A percentile compares a stretch with the other conserved stretches of the same genome.
phyloP scores from a whole-genome alignment of 495 filamentous ascomycete genomes.

The Penicillium longicatenatum region DNA sequence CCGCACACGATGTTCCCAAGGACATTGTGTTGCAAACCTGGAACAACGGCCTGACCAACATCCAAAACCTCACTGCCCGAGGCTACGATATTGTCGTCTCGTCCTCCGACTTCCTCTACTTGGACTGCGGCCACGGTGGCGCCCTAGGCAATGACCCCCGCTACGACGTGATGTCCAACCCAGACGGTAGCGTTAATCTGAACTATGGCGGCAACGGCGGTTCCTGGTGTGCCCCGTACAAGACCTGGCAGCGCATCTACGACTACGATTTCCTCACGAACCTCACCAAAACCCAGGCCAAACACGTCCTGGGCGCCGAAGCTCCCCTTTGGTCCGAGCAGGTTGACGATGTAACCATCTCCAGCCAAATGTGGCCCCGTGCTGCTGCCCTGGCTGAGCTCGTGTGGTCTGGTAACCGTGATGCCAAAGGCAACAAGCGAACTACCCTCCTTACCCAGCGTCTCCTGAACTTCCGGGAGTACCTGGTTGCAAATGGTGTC shows the following conservation, averaged over 20 bases:
- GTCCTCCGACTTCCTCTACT: conserved; percentile 55
- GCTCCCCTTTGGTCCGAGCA: conserved; percentile 59
- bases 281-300: conserved; percentile 44
- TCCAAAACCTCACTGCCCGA: conserved; percentile 49
- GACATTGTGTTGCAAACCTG: conserved; percentile 57
- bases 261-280: conserved; percentile 58
- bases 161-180: conserved; percentile 54
- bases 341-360: conserved; percentile 54
- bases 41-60: conserved; percentile 55
- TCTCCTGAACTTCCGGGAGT: conserved; percentile 60
- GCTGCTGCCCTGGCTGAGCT: conserved; percentile 57
- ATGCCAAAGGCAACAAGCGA: conserved; percentile 47
- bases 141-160: conserved; percentile 56
- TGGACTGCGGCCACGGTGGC: conserved; percentile 58
- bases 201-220: conserved; percentile 56
- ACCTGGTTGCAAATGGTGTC: conserved; percentile 56
- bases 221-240: conserved; percentile 62
- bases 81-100: conserved; percentile 60
- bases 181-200: conserved; percentile 47
- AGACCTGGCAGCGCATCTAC: conserved; percentile 64
- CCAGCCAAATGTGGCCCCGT: conserved; percentile 54
- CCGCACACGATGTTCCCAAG: conserved; percentile 48
- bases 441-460: conserved; percentile 55
- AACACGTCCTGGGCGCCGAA: conserved; percentile 51
- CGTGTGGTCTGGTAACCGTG: conserved; percentile 56